A percentile compares a stretch with the other conserved stretches of the same genome.
Conservation (phyloP, 805 yeast genomes). For the Starmerella ratchasimensis region DNA sequence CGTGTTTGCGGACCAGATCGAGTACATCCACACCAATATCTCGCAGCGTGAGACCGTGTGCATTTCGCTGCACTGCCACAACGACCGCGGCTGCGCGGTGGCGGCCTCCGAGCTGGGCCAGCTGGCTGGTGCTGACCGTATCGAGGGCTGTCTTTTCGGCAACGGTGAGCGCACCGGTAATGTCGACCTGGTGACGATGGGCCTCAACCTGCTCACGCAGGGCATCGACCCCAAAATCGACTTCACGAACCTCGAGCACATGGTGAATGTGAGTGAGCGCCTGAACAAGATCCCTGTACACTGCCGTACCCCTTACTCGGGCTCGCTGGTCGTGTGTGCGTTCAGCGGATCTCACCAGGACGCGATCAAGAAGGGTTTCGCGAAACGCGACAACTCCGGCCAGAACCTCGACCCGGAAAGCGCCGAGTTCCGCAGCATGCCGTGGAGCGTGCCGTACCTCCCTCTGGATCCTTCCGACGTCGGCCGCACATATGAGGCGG, state of each 20-base stretch:
- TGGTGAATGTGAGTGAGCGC: slow-evolving; percentile 60
- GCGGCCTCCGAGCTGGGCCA: slow-evolving; percentile 76
- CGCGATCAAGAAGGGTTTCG: slow-evolving; percentile 74
- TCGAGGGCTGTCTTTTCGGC: slow-evolving; percentile 75
- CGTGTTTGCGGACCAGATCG: slow-evolving; percentile 73
- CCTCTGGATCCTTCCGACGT: slow-evolving; percentile 77
- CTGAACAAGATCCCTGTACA: slow-evolving; percentile 72
- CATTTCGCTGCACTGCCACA: slow-evolving; percentile 69
- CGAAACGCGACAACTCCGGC: slow-evolving; percentile 31
- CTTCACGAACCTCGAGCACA: slow-evolving; percentile 50
- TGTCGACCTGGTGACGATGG: slow-evolving; percentile 68
- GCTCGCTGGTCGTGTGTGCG: slow-evolving; percentile 70
- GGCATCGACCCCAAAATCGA: slow-evolving; percentile 61
- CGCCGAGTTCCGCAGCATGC: slow-evolving; percentile 26
- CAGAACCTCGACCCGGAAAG: not conserved
- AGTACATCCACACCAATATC: slow-evolving; percentile 50
- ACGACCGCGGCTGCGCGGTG: slow-evolving; percentile 80
- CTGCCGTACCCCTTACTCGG: slow-evolving; percentile 72
- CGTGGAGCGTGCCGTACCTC: slow-evolving; percentile 67
- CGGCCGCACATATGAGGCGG: slow-evolving; percentile 85
- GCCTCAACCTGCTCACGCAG: slow-evolving; percentile 64
- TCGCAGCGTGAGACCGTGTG: slow-evolving; percentile 56
- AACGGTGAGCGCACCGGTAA: slow-evolving; percentile 84
- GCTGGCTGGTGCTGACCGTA: slow-evolving; percentile 77
- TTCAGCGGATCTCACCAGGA: slow-evolving; percentile 81